Conservation (phyloP, 192 early-diverging fungal species). For the Linnemannia schmuckeri region DNA sequence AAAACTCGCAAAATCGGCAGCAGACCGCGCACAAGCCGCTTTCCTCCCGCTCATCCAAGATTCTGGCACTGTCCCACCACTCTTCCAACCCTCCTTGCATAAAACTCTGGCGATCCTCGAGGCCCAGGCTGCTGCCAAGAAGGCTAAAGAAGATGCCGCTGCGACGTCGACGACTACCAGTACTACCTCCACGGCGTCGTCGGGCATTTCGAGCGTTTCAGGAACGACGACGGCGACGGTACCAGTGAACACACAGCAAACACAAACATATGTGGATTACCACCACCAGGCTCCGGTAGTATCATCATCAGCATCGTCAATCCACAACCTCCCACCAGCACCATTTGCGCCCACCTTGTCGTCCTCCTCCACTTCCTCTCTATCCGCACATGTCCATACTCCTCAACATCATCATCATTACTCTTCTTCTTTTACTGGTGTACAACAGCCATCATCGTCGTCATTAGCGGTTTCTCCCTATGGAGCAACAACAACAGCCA, state of each 20-base stretch:
- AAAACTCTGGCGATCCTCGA: background rate
- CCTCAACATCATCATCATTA: background rate
- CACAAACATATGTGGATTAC: background rate
- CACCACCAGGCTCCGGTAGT: background rate
- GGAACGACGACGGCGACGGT: background rate
- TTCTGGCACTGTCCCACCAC: background rate
- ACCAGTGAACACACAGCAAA: background rate
- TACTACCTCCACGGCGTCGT: background rate
- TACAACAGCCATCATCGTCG: too few relatives aligned
- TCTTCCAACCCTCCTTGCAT: background rate
- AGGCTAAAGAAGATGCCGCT: background rate
- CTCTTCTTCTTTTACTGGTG: background rate
- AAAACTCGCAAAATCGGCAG: background rate
- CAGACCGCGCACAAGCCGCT: background rate
- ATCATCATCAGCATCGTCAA: background rate
- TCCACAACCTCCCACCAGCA: background rate
- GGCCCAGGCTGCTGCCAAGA: background rate
- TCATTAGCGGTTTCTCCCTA: too few relatives aligned
- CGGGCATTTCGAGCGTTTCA: background rate
- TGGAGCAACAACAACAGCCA: background rate
- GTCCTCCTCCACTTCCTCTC: background rate
- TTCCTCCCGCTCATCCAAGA: conserved; percentile 10
- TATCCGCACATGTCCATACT: conserved; percentile 2
- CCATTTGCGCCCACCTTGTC: background rate
- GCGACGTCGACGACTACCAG: background rate